These are phyloP conservation scores for Colletotrichum sp. DNA, from an alignment of 2,329 filamentous ascomycete genomes.

Conservation along the genomic window DNA sequence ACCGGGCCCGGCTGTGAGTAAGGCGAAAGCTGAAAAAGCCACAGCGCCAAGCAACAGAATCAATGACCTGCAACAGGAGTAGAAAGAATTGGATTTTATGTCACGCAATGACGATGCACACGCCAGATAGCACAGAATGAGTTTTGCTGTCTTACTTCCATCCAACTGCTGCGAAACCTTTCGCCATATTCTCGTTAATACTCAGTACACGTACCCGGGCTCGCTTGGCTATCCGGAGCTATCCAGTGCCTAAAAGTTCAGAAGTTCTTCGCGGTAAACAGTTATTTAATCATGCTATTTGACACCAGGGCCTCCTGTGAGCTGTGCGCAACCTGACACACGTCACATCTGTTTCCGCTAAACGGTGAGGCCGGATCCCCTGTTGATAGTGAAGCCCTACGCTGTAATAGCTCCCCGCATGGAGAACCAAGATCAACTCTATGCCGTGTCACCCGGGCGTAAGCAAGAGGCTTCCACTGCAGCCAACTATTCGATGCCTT, in stretches of 20 bases:
- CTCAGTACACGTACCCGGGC: rapidly evolving
- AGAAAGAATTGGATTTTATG: neutral
- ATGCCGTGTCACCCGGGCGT: neutral
- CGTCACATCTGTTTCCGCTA: neutral
- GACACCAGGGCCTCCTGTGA: neutral
- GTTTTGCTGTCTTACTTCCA: rapidly evolving
- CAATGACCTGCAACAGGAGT: neutral
- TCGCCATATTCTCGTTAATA: neutral
- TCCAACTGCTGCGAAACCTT: rapidly evolving
- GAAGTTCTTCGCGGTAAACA: neutral
- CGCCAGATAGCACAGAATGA: rapidly evolving
- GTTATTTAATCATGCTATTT: neutral
- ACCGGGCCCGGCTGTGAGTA: neutral
- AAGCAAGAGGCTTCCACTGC: rapidly evolving
- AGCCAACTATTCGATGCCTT: neutral
- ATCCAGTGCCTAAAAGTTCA: rapidly evolving
- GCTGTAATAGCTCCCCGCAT: neutral
- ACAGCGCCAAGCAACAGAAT: neutral
- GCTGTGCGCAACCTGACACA: neutral
- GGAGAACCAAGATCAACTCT: neutral
- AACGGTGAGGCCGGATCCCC: neutral
- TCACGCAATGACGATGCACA: neutral
- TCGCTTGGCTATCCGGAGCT: neutral
- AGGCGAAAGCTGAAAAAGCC: neutral
- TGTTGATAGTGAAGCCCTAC: neutral